Evolutionary conservation across 2,329 filamentous ascomycete species (phyloP).

Genomic region (Blastomyces silverae): DNA sequence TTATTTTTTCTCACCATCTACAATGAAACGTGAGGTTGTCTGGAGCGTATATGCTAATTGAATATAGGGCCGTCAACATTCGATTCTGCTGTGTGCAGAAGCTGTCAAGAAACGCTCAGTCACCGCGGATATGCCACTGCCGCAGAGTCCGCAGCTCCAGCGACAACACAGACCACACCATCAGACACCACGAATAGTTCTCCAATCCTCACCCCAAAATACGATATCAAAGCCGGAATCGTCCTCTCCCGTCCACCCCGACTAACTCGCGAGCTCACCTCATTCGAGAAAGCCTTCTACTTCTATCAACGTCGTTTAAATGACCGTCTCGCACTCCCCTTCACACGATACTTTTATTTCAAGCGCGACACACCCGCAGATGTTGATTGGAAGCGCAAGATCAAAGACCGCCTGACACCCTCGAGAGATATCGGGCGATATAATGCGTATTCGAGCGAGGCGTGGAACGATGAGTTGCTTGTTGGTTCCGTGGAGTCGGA

Average conservation of each 20-base stretch:
- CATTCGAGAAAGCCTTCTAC: conserved; percentile 89
- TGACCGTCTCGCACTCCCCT: conserved; percentile 80
- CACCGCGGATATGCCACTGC: conserved; percentile 39
- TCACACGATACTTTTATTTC: conserved; percentile 89
- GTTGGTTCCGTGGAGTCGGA: conserved; percentile 63
- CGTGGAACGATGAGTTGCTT: conserved; percentile 87
- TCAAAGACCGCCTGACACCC: conserved; percentile 66
- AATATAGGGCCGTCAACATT: conserved; percentile 26
- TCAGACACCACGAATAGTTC: conserved; percentile 23
- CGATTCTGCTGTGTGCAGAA: conserved; percentile 40
- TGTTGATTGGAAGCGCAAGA: conserved; percentile 84
- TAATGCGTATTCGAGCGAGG: conserved; percentile 62
- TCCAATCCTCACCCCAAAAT: conserved; percentile 30
- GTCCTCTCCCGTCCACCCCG: conserved; percentile 83
- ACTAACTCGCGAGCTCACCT: conserved; percentile 72
- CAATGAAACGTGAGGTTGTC: neutral
- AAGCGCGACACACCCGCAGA: conserved; percentile 79
- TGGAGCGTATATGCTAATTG: neutral
- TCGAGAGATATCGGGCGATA: conserved; percentile 82
- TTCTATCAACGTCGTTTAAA: conserved; percentile 97
- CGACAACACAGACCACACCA: conserved; percentile 19
- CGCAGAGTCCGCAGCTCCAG: conserved; percentile 32
- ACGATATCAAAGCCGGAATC: conserved; percentile 58
- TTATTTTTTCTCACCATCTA: no score
- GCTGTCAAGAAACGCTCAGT: conserved; percentile 38